Percentiles rank a stretch among this genome's conserved stretches.
Evolutionary conservation across 78 protist species (phyloP).

Genomic region (Planoprotostelium fungivorum): DNA sequence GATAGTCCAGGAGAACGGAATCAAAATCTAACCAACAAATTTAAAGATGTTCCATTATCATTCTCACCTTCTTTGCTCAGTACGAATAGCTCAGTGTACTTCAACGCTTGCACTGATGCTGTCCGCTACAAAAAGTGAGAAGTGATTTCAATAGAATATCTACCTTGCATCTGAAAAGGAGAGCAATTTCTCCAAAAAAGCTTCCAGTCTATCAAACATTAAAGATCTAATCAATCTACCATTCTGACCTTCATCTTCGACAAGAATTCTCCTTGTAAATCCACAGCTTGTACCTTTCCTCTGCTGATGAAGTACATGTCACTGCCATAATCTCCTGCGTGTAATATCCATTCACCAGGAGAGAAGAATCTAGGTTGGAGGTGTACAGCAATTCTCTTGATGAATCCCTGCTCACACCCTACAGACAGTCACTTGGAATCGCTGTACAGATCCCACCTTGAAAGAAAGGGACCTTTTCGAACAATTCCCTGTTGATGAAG

Average conservation of each 20-base stretch:
- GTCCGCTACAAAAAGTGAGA: neutral
- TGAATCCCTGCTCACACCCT: neutral
- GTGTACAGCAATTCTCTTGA: neutral
- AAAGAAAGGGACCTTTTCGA: neutral
- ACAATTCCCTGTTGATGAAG: neutral
- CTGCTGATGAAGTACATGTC: neutral
- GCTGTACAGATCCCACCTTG: neutral
- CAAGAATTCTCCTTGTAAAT: neutral
- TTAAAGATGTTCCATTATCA: too few species aligned
- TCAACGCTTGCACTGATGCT: neutral
- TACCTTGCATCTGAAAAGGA: neutral
- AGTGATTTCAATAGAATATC: neutral
- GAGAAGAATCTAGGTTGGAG: neutral
- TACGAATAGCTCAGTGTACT: neutral
- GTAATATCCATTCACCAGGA: neutral
- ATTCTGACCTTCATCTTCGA: neutral
- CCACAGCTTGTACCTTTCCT: neutral
- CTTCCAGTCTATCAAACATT: neutral
- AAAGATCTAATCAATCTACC: neutral
- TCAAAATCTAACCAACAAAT: neutral
- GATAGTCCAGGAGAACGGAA: neutral
- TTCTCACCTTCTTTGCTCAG: neutral
- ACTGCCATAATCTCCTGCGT: neutral
- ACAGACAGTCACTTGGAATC: neutral
- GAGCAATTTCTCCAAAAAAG: neutral